Conservation (phyloP, 2,329 filamentous ascomycete species). For the Epicoccum sorghinum region DNA sequence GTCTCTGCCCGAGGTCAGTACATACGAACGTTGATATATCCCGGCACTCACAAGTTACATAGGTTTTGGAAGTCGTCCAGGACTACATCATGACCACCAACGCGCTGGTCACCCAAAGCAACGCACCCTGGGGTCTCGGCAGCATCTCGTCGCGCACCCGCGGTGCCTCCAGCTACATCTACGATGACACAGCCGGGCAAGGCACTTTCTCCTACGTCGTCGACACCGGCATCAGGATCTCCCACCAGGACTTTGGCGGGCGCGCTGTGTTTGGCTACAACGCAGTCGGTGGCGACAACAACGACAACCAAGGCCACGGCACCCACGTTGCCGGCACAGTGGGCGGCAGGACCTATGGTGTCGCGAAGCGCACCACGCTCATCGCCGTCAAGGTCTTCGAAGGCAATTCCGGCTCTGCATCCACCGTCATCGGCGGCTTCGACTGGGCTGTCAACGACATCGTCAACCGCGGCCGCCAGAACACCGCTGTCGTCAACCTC, state of each 20-base stretch:
- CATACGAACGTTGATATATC: no score
- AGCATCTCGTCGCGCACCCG: slow-evolving; percentile 35
- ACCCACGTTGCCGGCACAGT: slow-evolving; percentile 45
- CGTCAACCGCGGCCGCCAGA: slow-evolving; percentile 33
- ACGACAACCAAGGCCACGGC: slow-evolving; percentile 40
- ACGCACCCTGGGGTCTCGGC: slow-evolving; percentile 37
- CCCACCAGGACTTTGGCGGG: slow-evolving; percentile 53
- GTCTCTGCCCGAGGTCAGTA: slow-evolving; percentile 33
- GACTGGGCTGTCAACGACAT: slow-evolving; percentile 46
- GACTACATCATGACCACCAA: slow-evolving; percentile 37
- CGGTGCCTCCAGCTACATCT: slow-evolving; percentile 32
- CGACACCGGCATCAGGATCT: slow-evolving; percentile 67
- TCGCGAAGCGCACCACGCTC: slow-evolving; percentile 43
- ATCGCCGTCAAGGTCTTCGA: slow-evolving; percentile 47
- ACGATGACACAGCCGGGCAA: slow-evolving; percentile 32
- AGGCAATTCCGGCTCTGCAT: slow-evolving; percentile 21
- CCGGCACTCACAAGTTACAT: not conserved
- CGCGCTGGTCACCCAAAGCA: slow-evolving; percentile 28
- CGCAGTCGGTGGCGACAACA: slow-evolving; percentile 26
- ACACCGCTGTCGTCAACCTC: slow-evolving; percentile 46
- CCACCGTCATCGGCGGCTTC: slow-evolving; percentile 38
- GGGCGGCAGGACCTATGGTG: slow-evolving; percentile 38
- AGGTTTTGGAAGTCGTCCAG: slow-evolving; percentile 35
- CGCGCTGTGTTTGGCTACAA: slow-evolving; percentile 41
- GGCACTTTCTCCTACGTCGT: slow-evolving; percentile 59